These are phyloP conservation scores for Citrus unshiu DNA, from an alignment of 345 rosid species.

Conservation along the genomic window DNA sequence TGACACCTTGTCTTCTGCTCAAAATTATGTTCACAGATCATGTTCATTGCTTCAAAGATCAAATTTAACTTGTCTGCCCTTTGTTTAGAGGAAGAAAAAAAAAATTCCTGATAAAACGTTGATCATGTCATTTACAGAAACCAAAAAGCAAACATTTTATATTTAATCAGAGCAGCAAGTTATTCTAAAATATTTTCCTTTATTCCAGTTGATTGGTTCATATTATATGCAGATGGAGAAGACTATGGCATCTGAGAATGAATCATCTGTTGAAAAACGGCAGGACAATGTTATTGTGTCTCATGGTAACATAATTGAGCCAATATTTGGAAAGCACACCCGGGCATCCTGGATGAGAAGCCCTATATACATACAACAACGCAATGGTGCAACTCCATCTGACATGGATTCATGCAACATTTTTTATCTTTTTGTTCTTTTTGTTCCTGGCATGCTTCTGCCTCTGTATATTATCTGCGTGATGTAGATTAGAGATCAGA, in stretches of 20 bases:
- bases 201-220: neutral
- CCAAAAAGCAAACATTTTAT: too few species aligned
- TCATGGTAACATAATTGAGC: too few species aligned
- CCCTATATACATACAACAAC: too few species aligned
- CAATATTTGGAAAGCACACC: neutral
- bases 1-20: neutral
- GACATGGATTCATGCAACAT: too few species aligned
- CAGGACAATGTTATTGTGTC: conserved; percentile 30
- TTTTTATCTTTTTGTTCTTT: too few species aligned
- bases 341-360: too few species aligned
- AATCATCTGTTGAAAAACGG: conserved; percentile 12
- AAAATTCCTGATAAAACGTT: too few species aligned
- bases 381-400: too few species aligned
- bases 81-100: neutral
- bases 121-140: neutral
- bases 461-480: too few species aligned
- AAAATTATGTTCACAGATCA: neutral
- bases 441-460: too few species aligned
- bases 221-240: conserved; percentile 27
- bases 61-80: neutral
- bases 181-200: neutral
- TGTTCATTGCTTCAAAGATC: neutral
- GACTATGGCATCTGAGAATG: conserved; percentile 20
- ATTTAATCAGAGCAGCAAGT: neutral
- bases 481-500: too few species aligned